Percentiles rank a stretch among this genome's conserved stretches.
These are phyloP conservation scores for Zelopaecilomyces penicillatus DNA, from an alignment of 2,329 filamentous ascomycete species.

Conservation along the genomic window DNA sequence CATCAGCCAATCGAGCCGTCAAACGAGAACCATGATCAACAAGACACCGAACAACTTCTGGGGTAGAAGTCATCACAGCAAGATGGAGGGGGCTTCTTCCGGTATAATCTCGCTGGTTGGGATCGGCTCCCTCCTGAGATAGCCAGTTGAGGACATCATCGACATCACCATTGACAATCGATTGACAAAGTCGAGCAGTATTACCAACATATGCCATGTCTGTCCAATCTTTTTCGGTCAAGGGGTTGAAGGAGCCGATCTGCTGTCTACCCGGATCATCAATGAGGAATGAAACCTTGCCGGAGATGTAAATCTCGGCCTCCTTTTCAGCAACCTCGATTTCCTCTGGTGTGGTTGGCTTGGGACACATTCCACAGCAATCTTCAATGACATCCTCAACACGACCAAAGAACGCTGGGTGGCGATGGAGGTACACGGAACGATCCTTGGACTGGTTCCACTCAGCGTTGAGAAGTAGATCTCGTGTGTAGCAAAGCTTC, in stretches of 20 bases:
- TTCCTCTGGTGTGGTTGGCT: conserved; percentile 61
- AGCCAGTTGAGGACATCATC: conserved; percentile 65
- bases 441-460: conserved; percentile 75
- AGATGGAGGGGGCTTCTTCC: conserved; percentile 74
- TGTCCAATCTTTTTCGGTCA: conserved; percentile 78
- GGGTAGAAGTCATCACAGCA: conserved; percentile 59
- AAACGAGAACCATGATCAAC: conserved; percentile 66
- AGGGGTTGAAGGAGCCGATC: conserved; percentile 65
- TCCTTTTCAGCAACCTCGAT: conserved; percentile 63
- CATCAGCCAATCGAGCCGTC: conserved; percentile 67
- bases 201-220: conserved; percentile 86
- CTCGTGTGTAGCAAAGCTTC: conserved; percentile 72
- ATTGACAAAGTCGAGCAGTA: conserved; percentile 67
- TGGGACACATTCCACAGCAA: conserved; percentile 73
- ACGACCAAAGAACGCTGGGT: conserved; percentile 77
- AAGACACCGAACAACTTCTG: conserved; percentile 61
- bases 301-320: conserved; percentile 66
- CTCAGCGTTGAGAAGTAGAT: conserved; percentile 74
- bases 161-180: conserved; percentile 66
- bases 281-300: conserved; percentile 63
- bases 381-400: conserved; percentile 68
- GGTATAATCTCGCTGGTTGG: conserved; percentile 68
- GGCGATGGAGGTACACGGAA: conserved; percentile 70
- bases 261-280: conserved; percentile 75
- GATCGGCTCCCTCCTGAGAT: conserved; percentile 57